Conservation (phyloP, 2,329 filamentous ascomycete genomes). For the Coleophoma eucalyptorum region DNA sequence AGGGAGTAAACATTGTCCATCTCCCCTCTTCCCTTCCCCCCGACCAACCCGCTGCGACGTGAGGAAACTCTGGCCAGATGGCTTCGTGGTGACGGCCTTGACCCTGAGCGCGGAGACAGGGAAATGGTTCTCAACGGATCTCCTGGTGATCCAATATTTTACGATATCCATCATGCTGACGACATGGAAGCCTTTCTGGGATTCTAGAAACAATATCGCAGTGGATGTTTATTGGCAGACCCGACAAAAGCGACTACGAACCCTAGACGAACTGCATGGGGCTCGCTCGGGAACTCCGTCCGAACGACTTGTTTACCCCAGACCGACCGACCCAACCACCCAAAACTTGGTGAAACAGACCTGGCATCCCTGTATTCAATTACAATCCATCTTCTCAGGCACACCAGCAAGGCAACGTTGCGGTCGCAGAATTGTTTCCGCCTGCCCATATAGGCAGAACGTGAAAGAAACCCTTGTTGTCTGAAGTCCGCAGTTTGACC, state of each 20-base stretch:
- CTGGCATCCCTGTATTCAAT: background rate
- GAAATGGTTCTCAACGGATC: background rate
- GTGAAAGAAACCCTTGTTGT: background rate
- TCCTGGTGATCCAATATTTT: background rate
- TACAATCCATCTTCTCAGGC: background rate
- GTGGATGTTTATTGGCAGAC: background rate
- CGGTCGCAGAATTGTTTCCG: too few species aligned
- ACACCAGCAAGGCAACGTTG: too few species aligned
- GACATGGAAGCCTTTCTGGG: background rate
- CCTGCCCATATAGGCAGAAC: too few species aligned
- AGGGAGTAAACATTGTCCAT: background rate
- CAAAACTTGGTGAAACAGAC: background rate
- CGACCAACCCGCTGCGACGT: background rate
- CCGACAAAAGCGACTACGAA: background rate
- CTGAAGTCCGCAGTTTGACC: background rate
- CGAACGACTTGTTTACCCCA: background rate
- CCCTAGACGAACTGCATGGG: background rate
- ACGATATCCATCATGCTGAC: background rate
- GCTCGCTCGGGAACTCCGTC: background rate
- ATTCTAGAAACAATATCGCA: conserved; percentile 1
- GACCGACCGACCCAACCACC: background rate
- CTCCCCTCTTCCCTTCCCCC: too few species aligned
- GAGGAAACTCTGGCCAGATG: background rate
- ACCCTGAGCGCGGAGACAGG: background rate
- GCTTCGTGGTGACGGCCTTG: background rate